Percentiles rank a stretch among this genome's conserved stretches.
phyloP scores from a whole-genome alignment of 176 grass and related monocot genomes.

The Zoysia pacifica region DNA sequence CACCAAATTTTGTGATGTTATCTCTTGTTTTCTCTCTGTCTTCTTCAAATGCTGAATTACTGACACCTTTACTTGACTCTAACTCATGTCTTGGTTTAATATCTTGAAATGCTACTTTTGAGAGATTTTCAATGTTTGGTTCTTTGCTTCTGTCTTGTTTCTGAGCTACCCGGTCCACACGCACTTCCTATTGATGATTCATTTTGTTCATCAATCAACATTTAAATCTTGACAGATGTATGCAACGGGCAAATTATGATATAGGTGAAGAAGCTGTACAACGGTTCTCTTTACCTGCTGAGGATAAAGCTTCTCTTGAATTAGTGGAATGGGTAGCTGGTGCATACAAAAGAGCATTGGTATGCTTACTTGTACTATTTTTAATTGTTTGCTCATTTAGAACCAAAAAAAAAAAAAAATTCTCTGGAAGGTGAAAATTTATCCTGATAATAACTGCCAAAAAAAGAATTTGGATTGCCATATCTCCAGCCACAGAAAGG shows the following conservation, averaged over 20 bases:
- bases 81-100: background rate
- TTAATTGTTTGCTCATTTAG: constrained; percentile 2
- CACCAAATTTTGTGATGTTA: background rate
- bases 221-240: constrained; percentile 68
- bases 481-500: constrained; percentile 16
- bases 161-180: background rate
- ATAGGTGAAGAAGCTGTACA: constrained; percentile 88
- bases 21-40: background rate
- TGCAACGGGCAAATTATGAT: constrained; percentile 92
- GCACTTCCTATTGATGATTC: constrained; percentile 16
- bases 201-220: constrained; percentile 7
- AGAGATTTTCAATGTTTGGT: constrained; percentile 15
- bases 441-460: background rate
- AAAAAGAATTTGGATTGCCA: constrained; percentile 14
- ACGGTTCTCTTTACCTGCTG: constrained; percentile 86
- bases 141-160: background rate
- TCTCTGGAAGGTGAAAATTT: background rate
- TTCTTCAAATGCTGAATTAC: background rate
- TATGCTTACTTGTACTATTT: constrained; percentile 35
- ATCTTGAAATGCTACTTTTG: constrained; percentile 18
- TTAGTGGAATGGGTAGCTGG: constrained; percentile 82
- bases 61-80: background rate
- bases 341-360: constrained; percentile 77
- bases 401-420: background rate
- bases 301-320: constrained; percentile 94